These are phyloP conservation scores for Botrytis medusae DNA, from an alignment of 2,329 filamentous ascomycete species.

Conservation along the genomic window DNA sequence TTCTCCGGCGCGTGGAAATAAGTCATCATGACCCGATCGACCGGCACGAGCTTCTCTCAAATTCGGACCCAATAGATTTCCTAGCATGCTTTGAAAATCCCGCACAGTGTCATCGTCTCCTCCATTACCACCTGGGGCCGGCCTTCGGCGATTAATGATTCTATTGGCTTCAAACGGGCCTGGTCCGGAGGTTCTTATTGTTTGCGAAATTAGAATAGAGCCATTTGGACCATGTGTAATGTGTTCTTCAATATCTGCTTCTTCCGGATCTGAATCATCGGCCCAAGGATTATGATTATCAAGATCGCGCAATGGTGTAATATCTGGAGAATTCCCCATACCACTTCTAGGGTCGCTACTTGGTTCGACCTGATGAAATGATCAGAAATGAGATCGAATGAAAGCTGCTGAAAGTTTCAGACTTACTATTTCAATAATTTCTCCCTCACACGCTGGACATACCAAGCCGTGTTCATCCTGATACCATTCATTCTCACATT, in stretches of 20 bases:
- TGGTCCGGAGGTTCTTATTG: conserved; percentile 28
- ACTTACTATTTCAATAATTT: conserved; percentile 84
- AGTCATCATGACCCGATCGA: conserved; percentile 37
- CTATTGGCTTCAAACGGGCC: not conserved
- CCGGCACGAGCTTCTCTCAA: conserved; percentile 33
- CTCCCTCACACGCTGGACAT: conserved; percentile 76
- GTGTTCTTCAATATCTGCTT: conserved; percentile 56
- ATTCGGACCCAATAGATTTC: conserved; percentile 44
- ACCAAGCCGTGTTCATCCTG: conserved; percentile 64
- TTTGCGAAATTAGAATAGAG: conserved; percentile 35
- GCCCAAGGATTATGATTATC: conserved; percentile 37
- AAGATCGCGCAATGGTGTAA: conserved; percentile 27
- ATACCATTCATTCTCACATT: conserved; percentile 80
- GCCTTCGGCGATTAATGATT: conserved; percentile 17
- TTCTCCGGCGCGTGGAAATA: conserved; percentile 31
- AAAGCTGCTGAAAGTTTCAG: not conserved
- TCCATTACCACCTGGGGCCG: conserved; percentile 7
- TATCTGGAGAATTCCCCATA: conserved; percentile 30
- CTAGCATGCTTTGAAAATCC: conserved; percentile 48
- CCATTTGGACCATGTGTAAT: conserved; percentile 37
- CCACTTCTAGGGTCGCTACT: conserved; percentile 63
- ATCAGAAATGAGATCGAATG: conserved; percentile 33
- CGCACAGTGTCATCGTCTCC: conserved; percentile 36
- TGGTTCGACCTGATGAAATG: conserved; percentile 47
- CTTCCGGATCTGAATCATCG: conserved; percentile 56